Percentiles rank a stretch among this genome's conserved stretches.
Conservation (phyloP, 805 yeast genomes). For the Blastobotrys chiropterorum region DNA sequence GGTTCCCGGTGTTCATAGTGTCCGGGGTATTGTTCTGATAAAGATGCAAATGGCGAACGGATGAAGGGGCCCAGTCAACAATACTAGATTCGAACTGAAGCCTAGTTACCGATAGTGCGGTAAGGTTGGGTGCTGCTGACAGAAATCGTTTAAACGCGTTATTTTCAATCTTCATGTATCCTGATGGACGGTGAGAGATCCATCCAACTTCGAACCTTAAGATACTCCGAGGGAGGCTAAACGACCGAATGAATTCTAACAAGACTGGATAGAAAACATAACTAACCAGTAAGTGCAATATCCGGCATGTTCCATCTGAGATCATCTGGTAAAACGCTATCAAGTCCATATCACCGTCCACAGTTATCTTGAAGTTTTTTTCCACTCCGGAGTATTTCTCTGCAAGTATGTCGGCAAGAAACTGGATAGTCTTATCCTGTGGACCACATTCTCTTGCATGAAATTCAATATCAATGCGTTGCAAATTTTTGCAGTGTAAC, state of each 20-base stretch:
- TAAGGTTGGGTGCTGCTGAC: background rate
- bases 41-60: background rate
- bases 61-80: background rate
- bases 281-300: background rate
- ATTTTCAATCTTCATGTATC: background rate
- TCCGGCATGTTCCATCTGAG: background rate
- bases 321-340: background rate
- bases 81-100: background rate
- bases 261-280: background rate
- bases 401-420: background rate
- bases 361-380: background rate
- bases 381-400: background rate
- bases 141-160: background rate
- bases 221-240: background rate
- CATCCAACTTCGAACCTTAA: background rate
- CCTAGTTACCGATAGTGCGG: background rate
- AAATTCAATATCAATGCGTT: background rate
- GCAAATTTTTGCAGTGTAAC: background rate
- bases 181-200: background rate
- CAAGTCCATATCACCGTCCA: background rate
- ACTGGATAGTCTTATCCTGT: background rate
- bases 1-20: background rate
- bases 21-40: background rate
- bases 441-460: background rate
- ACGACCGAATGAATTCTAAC: background rate